phyloP scores from a whole-genome alignment of 768 basidiomycete genomes.

The Rossbeevera mucosa region DNA sequence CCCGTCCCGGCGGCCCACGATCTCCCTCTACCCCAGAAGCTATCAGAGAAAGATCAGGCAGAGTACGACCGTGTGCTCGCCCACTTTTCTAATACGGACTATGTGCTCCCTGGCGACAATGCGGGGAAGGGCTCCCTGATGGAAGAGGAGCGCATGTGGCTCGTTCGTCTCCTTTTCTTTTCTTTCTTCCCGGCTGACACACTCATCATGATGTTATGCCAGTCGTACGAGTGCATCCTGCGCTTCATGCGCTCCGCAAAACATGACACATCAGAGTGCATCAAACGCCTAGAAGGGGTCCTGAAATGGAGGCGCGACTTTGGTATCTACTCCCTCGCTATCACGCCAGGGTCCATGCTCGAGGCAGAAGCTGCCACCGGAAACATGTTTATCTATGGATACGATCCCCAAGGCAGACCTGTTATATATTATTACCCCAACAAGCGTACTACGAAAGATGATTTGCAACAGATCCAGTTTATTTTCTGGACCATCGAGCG shows the following conservation, averaged over 20 bases:
- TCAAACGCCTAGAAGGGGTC: conserved; percentile 66
- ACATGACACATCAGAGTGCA: conserved; percentile 56
- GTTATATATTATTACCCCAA: conserved; percentile 63
- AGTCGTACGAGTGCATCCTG: conserved; percentile 67
- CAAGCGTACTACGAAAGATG: conserved; percentile 79
- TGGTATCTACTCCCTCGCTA: conserved; percentile 61
- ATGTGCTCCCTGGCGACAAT: conserved; percentile 45
- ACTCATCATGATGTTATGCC: neutral
- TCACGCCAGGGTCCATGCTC: conserved; percentile 59
- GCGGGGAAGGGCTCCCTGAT: conserved; percentile 42
- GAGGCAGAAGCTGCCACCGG: conserved; percentile 82
- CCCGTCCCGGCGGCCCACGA: conserved; percentile 26
- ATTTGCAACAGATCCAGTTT: conserved; percentile 58
- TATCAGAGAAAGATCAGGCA: conserved; percentile 43
- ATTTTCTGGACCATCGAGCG: conserved; percentile 78
- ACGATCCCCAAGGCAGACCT: conserved; percentile 63
- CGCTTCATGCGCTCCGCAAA: conserved; percentile 78
- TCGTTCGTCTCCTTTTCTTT: conserved; percentile 40
- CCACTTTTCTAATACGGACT: conserved; percentile 51
- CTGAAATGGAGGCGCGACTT: conserved; percentile 78
- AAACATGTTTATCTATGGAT: conserved; percentile 76
- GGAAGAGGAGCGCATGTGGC: conserved; percentile 75
- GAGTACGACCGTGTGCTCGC: conserved; percentile 51
- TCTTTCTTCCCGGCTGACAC: too few relatives aligned
- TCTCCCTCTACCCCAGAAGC: conserved; percentile 31